Percentiles rank a stretch among this genome's conserved stretches.
Evolutionary conservation across 2,329 filamentous ascomycete genomes (phyloP).

Genomic region (Penicillium sp.): DNA sequence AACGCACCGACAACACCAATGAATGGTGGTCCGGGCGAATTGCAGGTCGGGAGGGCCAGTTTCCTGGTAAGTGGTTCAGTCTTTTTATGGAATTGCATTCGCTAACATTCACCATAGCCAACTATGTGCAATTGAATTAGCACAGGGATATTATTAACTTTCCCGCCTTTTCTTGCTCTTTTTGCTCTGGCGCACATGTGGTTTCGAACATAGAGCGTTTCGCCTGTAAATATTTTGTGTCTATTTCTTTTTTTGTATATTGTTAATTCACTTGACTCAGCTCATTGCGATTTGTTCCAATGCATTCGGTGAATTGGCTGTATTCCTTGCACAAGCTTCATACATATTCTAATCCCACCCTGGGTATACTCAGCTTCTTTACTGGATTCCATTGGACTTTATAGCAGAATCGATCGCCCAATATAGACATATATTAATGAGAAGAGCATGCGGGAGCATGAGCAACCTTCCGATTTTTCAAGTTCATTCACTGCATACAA

Average conservation of each 20-base stretch:
- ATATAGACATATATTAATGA: neutral
- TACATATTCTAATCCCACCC: neutral
- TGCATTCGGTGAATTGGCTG: neutral
- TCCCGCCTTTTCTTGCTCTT: neutral
- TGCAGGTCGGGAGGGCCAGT: slow-evolving; percentile 79
- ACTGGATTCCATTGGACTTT: neutral
- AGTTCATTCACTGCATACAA: neutral
- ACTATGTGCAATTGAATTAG: slow-evolving; percentile 39
- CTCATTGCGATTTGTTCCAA: neutral
- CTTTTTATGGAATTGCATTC: neutral
- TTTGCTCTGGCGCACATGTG: slow-evolving; percentile 19
- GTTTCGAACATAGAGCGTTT: slow-evolving; percentile 27
- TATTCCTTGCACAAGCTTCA: neutral
- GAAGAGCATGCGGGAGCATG: neutral
- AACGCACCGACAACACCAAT: slow-evolving; percentile 81
- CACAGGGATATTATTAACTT: slow-evolving; percentile 1
- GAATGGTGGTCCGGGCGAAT: slow-evolving; percentile 95
- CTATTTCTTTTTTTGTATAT: neutral
- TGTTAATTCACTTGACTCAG: neutral
- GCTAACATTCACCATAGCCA: slow-evolving; percentile 26
- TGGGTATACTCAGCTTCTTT: neutral
- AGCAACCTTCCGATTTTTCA: neutral
- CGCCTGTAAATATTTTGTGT: slow-evolving; percentile 22
- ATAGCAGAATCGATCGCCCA: neutral
- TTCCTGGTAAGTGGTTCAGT: slow-evolving; percentile 69